Evolutionary conservation across 177 flowering plant genomes (phyloP).

Genomic region (Vitis hybrid): DNA sequence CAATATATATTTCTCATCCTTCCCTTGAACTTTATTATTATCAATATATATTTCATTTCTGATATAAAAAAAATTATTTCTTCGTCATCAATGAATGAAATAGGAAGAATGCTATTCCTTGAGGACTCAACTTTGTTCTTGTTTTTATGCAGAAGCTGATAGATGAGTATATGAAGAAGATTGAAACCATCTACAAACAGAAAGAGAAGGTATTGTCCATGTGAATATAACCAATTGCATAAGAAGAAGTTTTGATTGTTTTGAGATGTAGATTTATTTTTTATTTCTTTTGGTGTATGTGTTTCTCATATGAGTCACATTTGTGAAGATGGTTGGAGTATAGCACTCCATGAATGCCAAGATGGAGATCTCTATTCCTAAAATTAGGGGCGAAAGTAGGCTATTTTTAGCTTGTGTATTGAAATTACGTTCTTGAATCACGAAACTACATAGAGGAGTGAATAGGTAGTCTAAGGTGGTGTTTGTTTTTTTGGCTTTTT

Average conservation of each 20-base stretch:
- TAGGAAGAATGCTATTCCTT: background rate
- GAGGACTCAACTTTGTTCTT: conserved; percentile 2
- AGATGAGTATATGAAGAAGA: conserved; percentile 89
- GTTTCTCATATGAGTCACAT: background rate
- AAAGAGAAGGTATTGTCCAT: conserved; percentile 78
- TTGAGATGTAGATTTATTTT: background rate
- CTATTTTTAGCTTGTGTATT: too few species aligned
- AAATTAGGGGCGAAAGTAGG: too few species aligned
- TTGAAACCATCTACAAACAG: conserved; percentile 71
- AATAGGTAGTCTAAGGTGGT: too few species aligned
- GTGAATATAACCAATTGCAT: background rate
- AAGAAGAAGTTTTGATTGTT: background rate
- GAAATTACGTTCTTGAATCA: too few species aligned
- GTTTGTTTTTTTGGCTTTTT: too few species aligned
- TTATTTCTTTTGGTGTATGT: background rate
- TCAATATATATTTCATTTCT: too few species aligned
- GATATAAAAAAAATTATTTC: background rate
- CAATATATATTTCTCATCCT: too few species aligned
- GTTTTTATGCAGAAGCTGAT: conserved; percentile 62
- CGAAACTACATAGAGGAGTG: too few species aligned
- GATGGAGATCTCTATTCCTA: background rate
- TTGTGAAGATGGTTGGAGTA: background rate
- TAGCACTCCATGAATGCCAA: background rate
- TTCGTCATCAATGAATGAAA: background rate
- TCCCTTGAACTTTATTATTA: too few species aligned